Evolutionary conservation across 2,329 filamentous ascomycete genomes (phyloP), one percentile per base, ranked within the genome.

Genomic region (Hymenoscyphus linearis): DNA sequence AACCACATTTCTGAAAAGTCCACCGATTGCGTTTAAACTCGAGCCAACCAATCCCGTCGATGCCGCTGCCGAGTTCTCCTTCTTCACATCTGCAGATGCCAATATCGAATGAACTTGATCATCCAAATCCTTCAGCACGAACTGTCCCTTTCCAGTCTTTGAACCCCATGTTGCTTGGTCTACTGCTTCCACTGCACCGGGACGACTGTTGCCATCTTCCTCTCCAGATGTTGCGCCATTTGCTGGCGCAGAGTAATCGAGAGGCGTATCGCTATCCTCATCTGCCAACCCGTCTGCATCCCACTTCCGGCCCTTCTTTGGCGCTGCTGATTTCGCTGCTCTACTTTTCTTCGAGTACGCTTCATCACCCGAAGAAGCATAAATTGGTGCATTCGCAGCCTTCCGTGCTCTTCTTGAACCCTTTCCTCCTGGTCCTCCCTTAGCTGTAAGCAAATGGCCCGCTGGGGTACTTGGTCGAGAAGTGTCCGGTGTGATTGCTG

Each of bases 51-150:
- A 77, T 0, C 91, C 89, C 16, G 80, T 78, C 18, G 82, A 78
- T 12, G 77, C 71, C 44, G 73, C 69, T 2, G 73, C 70, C 1
- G 75, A 73, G 1, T 78, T 75, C 4, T 76, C 74, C 64, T 82
- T 84, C 67, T 86, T 86, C 10, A 84, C 84, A 68, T 91, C 86
- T n/a, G 91, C 91, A 25, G 87, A 85, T 36, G 91, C 85, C 52
- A 99, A 80, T 60, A 99, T 97, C 37, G 86, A 88, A 70, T 96
- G 88, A 16, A 99, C 91, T 76, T 99, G 92, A 67, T 96, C 91
- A 64, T 93, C 93, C 6, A 99, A 78, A 70, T 99, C 95, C 71
- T 90, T 96, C 65, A 99, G 79, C 55, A 98, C 88, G 70, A 98
- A 99, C 72, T 97, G 90, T 57, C 95, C 95, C 76, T 93, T 93